phyloP scores from a whole-genome alignment of 352 stramenopile genomes.

The Aphanomyces stellatus region DNA sequence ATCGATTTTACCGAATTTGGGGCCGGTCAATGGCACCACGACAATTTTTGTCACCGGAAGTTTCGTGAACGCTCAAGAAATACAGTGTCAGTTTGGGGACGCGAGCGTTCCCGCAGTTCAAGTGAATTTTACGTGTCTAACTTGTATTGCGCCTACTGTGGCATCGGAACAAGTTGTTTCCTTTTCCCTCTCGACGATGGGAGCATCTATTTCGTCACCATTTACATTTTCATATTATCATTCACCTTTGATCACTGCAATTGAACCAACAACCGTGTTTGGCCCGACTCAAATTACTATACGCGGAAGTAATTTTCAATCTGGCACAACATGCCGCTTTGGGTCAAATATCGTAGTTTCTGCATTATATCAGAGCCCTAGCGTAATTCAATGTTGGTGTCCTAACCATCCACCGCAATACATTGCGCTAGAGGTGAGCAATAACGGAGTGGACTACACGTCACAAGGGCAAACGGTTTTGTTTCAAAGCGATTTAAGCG shows the following conservation, averaged over 20 bases:
- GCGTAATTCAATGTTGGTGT: conserved; percentile 25
- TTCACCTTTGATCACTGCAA: not conserved
- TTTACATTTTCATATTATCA: conserved; percentile 4
- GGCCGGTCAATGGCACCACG: not conserved
- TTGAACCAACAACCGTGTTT: not conserved
- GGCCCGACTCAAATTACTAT: not conserved
- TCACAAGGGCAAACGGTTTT: conserved; percentile 23
- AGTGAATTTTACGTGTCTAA: not conserved
- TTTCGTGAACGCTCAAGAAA: not conserved
- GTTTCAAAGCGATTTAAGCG: conserved; percentile 28
- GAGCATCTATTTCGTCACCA: not conserved
- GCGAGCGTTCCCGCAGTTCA: not conserved
- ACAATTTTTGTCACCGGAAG: not conserved
- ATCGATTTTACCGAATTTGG: not conserved
- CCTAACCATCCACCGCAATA: conserved; percentile 26
- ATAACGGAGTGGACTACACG: conserved; percentile 47
- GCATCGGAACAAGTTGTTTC: not conserved
- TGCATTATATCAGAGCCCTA: conserved; percentile 24
- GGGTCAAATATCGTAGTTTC: not conserved
- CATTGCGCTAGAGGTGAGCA: conserved; percentile 29
- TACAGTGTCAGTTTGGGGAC: not conserved
- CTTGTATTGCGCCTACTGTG: not conserved
- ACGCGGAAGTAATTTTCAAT: not conserved
- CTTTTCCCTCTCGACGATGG: not conserved
- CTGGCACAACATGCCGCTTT: conserved; percentile 7